These are phyloP conservation scores for Ceratocystis cacaofunesta DNA, from an alignment of 2,329 filamentous ascomycete genomes.

Conservation along the genomic window DNA sequence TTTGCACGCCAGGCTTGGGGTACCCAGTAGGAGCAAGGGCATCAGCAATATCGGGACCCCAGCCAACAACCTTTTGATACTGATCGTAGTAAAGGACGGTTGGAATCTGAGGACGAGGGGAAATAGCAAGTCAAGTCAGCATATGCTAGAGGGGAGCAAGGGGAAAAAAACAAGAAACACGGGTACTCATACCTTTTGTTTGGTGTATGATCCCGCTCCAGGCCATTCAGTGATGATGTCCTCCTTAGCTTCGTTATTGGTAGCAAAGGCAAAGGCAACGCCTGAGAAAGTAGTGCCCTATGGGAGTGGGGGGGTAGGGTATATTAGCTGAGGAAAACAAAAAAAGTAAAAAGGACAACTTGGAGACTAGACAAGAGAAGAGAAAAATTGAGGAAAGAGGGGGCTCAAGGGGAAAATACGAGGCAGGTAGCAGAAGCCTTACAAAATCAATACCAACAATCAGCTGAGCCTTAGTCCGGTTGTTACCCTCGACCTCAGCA, in stretches of 20 bases:
- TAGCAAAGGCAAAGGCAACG: constrained; percentile 92
- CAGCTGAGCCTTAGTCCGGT: constrained; percentile 84
- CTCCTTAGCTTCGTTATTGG: constrained; percentile 93
- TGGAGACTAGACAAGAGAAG: neutral
- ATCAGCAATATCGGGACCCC: constrained; percentile 96
- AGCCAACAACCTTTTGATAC: constrained; percentile 98
- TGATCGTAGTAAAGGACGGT: constrained; percentile 99
- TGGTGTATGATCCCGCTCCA: constrained; percentile 90
- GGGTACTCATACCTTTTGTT: constrained; percentile 68
- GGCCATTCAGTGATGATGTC: constrained; percentile 99
- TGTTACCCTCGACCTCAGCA: constrained; percentile 70
- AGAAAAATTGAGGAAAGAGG: neutral
- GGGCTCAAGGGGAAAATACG: neutral
- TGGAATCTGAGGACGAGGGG: constrained; percentile 52
- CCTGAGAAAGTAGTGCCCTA: constrained; percentile 96
- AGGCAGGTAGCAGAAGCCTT: constrained; percentile 24
- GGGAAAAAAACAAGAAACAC: neutral
- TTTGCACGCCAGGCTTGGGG: constrained; percentile 93
- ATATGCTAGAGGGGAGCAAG: neutral
- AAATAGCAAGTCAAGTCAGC: neutral
- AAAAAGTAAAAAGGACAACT: neutral
- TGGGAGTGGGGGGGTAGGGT: neutral
- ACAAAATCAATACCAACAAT: constrained; percentile 99
- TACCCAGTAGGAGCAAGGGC: constrained; percentile 93
- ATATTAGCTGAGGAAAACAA: neutral